phyloP scores from a whole-genome alignment of 345 rosid species.

The Euphorbia peplus region DNA sequence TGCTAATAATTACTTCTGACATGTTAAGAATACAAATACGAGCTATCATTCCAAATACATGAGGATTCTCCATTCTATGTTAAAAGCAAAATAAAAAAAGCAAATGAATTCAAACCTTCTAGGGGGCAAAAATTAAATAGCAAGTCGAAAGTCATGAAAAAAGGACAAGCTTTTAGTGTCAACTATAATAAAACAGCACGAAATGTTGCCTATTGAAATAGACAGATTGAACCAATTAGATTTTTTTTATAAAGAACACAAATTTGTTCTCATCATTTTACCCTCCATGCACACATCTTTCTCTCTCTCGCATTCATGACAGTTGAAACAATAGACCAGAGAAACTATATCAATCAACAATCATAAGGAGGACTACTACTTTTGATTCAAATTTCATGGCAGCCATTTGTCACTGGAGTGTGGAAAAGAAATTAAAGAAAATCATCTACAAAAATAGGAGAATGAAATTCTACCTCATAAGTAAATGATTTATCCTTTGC shows the following conservation, averaged over 20 bases:
- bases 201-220: not conserved
- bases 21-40: not conserved
- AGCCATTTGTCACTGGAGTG: constrained; percentile 1
- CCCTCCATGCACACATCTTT: not conserved
- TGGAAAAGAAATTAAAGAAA: not conserved
- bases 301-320: not conserved
- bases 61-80: not conserved
- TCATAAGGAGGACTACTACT: not conserved
- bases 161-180: not conserved
- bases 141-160: not conserved
- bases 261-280: not conserved
- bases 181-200: not conserved
- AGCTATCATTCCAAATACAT: not conserved
- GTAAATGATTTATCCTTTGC: constrained; percentile 79
- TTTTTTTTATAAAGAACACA: not conserved
- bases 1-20: not conserved
- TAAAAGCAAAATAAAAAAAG: not conserved
- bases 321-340: too few species aligned
- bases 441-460: constrained; percentile 8
- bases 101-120: not conserved
- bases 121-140: too few species aligned
- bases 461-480: constrained; percentile 62
- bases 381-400: not conserved
- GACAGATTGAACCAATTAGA: not conserved
- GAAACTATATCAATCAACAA: not conserved